Evolutionary conservation across 1,139 yeast species (phyloP).

Genomic region (Taphrina wiesneri): DNA sequence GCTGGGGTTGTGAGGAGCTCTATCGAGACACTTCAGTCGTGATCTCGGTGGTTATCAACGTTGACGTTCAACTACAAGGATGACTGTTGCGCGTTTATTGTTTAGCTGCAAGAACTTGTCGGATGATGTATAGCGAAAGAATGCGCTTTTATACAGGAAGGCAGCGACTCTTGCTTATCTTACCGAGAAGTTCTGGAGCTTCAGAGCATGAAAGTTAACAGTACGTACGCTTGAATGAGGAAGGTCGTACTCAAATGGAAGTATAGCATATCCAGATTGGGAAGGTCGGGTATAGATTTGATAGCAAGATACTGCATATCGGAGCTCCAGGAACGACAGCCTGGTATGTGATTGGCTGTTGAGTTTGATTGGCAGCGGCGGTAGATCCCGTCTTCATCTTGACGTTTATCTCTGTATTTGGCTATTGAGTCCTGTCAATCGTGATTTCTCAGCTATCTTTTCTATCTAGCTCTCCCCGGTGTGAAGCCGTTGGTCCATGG

Average conservation of each 20-base stretch:
- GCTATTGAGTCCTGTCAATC: neutral
- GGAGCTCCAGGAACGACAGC: neutral
- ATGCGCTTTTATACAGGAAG: no score
- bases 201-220: no score
- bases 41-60: no score
- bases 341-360: neutral
- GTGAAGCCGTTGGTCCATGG: no score
- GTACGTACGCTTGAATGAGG: no score
- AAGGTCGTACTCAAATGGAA: no score
- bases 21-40: neutral
- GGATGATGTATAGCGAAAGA: no score
- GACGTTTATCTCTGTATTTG: neutral
- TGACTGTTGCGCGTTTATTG: no score
- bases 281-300: neutral
- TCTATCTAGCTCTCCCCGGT: neutral
- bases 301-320: neutral
- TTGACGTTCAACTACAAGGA: no score
- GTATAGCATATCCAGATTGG: neutral
- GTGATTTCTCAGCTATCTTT: neutral
- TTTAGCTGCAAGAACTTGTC: no score
- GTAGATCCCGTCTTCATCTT: neutral
- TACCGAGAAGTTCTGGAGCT: no score
- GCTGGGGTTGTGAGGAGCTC: slow-evolving; percentile 7
- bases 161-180: no score
- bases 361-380: neutral